Evolutionary conservation across 805 yeast species (phyloP), one percentile per base, ranked within the genome.

Genomic region (Candida vaughaniae): DNA sequence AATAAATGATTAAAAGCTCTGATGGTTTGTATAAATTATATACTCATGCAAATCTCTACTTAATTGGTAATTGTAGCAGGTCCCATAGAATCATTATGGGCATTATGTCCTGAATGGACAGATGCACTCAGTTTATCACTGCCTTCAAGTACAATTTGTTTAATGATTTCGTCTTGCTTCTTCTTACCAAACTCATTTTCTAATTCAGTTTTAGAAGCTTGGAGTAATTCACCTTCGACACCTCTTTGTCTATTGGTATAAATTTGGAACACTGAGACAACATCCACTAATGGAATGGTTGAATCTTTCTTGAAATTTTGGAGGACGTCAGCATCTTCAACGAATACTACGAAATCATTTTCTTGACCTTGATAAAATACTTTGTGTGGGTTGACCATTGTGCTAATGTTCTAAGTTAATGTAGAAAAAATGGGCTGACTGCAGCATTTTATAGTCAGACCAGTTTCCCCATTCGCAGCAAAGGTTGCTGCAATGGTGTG

Each of bases 131-230:
- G 41, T 56, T 77, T 77, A 32, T 75, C 62, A 14, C 66, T 56
- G 28, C 95, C 95, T n/a, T 76, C 63, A 26, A 62, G 63, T 41
- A 86, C 52, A 33, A 88, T 83, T 33, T 60, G 54, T 38, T 73
- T 72, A 38, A 87, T 72, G n/a, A 75, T 71, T 18, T 76, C 81
- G 36, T 82, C 86, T 3, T 58, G 51, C 27, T 63, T 66, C 33
- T 70, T 62, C 17, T 74, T 65, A 19, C 89, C 91, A 47, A 88
- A 87, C 52, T 86, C 93, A 45, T 74, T 74, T 34, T 70, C 71
- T 26, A 87, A 55, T 42, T 80, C 84, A 14, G 68, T 64, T 38
- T 77, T 73, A 6, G 91, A 82, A 2, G 91, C 95, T 50, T 77
- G 80, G 35, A 82, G 85, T 17, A 84, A 55, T 6, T 73, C 70